Base-by-base conservation (phyloP, 441 rosid genomes). In the Metrosideros polymorpha region DNA sequence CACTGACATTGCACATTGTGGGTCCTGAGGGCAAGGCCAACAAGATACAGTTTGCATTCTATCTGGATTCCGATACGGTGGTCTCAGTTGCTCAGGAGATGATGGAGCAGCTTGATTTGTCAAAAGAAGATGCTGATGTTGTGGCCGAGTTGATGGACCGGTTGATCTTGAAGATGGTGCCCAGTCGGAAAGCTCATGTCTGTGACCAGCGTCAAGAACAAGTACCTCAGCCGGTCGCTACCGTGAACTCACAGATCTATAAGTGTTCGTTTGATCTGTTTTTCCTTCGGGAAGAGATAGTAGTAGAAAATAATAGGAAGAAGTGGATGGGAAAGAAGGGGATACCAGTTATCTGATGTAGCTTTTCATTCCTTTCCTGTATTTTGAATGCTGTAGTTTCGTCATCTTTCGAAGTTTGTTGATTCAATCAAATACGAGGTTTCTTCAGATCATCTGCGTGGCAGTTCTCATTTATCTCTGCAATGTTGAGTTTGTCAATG, bases 21-120 rank as follows among this genome's bases (percentile, higher is more conserved):
- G 95, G 89, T 90, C 84, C 54, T 42, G 86, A 27, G 27, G 93
- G 95, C 90, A 83, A 85, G 93, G 93, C 87, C 50, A 93, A 90
- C 85, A 93, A 91, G 66, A 89, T 96, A 59, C 92, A 94, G 88
- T 96, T 96, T 85, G 86, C 86, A 10, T 95, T 93, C 88, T 93
- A 88, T 87, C 93, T 93, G 42, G 91, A 94, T 85, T 89, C 94
- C 1, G 98, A 96, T 85, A 96, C 98, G 27, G 91, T 93, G 47
- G 43, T 88, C 49, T 92, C 94, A 14, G 91, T 96, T 19, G 92
- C 95, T 22, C 90, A 87, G 89, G 98, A 96, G 92, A 96, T 96
- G 98, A 95, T 91, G 84, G 95, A 94, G 89, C 93, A 92, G 89
- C 94, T 96, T 83, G 94, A 90, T 89, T 89, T 96, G 86, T 89